phyloP scores from a whole-genome alignment of 2,329 filamentous ascomycete species.

The Periconia sp. region DNA sequence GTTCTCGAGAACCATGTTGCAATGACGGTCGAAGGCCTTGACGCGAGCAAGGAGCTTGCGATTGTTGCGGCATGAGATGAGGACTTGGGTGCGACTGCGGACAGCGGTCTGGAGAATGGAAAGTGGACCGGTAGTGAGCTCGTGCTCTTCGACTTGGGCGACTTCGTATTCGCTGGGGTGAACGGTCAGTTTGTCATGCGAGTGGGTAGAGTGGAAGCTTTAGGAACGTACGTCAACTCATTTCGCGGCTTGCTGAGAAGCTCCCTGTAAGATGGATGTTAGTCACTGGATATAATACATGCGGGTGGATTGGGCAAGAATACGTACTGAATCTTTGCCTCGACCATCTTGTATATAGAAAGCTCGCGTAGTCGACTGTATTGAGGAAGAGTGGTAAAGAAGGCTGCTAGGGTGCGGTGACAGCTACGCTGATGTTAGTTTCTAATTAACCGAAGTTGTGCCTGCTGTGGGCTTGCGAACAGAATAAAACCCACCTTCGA shows the following conservation, averaged over 20 bases:
- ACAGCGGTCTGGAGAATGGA: slow-evolving; percentile 97
- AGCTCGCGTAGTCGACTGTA: not conserved
- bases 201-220: not conserved
- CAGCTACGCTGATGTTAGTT: slow-evolving; percentile 21
- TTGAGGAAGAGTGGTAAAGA: not conserved
- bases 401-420: slow-evolving; percentile 1
- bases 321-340: slow-evolving; percentile 49
- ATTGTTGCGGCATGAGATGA: slow-evolving; percentile 98
- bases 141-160: slow-evolving; percentile 76
- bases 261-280: slow-evolving; percentile 62
- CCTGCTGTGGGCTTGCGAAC: slow-evolving; percentile 2
- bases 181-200: slow-evolving; percentile 21
- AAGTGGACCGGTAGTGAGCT: slow-evolving; percentile 77
- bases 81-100: slow-evolving; percentile 88
- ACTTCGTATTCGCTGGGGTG: slow-evolving; percentile 81
- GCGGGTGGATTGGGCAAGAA: not conserved
- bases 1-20: slow-evolving; percentile 98
- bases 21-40: slow-evolving; percentile 98
- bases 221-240: slow-evolving; percentile 78
- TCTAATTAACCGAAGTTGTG: slow-evolving; percentile 19
- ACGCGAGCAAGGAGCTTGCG: slow-evolving; percentile 95
- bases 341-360: slow-evolving; percentile 25
- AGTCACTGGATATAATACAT: not conserved
- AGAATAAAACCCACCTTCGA: no score
- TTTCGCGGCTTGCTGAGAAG: slow-evolving; percentile 84